Conservation (phyloP, 1,139 yeast genomes). For the Suhomyces choctaworum region DNA sequence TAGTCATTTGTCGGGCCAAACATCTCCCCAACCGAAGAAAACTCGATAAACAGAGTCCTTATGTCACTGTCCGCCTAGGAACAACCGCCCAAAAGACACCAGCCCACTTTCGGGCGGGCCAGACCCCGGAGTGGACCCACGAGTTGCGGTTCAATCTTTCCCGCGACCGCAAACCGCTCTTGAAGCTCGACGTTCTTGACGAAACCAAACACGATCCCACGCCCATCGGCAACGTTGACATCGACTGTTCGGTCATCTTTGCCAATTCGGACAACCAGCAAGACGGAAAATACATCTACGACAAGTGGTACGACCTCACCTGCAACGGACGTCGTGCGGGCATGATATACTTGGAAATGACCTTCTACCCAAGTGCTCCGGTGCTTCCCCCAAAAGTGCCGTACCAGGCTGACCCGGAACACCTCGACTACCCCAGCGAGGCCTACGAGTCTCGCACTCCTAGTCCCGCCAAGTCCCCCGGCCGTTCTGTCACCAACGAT, state of each 20-base stretch:
- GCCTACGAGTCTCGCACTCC: constrained; percentile 7
- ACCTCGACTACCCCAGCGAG: constrained; percentile 1
- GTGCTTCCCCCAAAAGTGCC: constrained; percentile 44
- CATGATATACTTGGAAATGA: constrained; percentile 83
- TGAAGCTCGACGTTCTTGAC: constrained; percentile 78
- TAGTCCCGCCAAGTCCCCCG: constrained; percentile 8
- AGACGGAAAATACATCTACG: constrained; percentile 69
- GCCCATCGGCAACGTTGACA: constrained; percentile 77
- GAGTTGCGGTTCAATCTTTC: constrained; percentile 68
- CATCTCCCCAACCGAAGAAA: constrained; percentile 82
- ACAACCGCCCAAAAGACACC: constrained; percentile 76
- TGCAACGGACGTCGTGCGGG: constrained; percentile 83
- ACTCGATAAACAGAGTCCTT: constrained; percentile 87
- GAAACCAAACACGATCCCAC: constrained; percentile 86
- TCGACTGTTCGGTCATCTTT: constrained; percentile 75
- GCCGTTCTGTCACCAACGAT: constrained; percentile 4
- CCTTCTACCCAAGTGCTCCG: constrained; percentile 74
- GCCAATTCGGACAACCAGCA: constrained; percentile 46
- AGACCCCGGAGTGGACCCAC: constrained; percentile 84
- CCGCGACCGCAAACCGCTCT: constrained; percentile 59
- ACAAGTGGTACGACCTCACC: constrained; percentile 76
- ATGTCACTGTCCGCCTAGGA: constrained; percentile 78
- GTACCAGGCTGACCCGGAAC: constrained; percentile 1
- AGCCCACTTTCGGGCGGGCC: constrained; percentile 81
- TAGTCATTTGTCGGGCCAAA: constrained; percentile 55